These are phyloP conservation scores for Talaromyces albobiverticillius DNA, from an alignment of 2,329 filamentous ascomycete genomes.

Conservation along the genomic window DNA sequence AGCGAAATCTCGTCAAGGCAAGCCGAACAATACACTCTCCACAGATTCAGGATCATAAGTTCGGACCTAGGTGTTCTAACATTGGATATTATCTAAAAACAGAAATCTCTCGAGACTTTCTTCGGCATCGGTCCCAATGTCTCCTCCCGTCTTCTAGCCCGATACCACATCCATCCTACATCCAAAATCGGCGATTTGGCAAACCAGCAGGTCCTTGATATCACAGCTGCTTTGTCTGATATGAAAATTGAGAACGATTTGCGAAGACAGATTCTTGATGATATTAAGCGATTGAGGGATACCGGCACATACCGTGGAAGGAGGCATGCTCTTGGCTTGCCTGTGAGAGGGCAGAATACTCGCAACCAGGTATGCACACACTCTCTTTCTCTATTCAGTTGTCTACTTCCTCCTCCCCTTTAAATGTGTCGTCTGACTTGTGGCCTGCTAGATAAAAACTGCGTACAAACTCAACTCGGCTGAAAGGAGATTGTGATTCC, in stretches of 20 bases:
- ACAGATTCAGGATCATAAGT: not conserved
- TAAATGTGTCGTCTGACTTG: not conserved
- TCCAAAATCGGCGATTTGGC: constrained; percentile 73
- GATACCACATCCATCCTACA: constrained; percentile 80
- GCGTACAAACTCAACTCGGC: constrained; percentile 59
- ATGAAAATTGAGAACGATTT: constrained; percentile 96
- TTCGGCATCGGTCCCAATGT: constrained; percentile 75
- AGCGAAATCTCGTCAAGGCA: constrained; percentile 80
- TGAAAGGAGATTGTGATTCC: constrained; percentile 49
- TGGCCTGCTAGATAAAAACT: constrained; percentile 51
- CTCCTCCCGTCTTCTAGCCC: constrained; percentile 76
- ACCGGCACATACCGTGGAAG: constrained; percentile 88
- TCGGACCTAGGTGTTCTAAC: not conserved
- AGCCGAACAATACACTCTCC: constrained; percentile 19
- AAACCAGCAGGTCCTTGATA: constrained; percentile 72
- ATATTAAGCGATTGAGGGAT: constrained; percentile 81
- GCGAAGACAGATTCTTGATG: constrained; percentile 71
- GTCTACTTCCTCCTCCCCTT: not conserved
- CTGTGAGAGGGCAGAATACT: constrained; percentile 86
- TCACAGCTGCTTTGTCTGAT: constrained; percentile 79
- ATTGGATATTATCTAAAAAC: no score
- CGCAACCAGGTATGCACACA: constrained; percentile 62
- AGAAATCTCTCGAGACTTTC: constrained; percentile 70
- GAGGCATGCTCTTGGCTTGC: constrained; percentile 87
- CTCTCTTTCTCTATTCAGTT: not conserved